These are phyloP conservation scores for Diaporthe sp. DNA, from an alignment of 2,329 filamentous ascomycete species.

Conservation along the genomic window DNA sequence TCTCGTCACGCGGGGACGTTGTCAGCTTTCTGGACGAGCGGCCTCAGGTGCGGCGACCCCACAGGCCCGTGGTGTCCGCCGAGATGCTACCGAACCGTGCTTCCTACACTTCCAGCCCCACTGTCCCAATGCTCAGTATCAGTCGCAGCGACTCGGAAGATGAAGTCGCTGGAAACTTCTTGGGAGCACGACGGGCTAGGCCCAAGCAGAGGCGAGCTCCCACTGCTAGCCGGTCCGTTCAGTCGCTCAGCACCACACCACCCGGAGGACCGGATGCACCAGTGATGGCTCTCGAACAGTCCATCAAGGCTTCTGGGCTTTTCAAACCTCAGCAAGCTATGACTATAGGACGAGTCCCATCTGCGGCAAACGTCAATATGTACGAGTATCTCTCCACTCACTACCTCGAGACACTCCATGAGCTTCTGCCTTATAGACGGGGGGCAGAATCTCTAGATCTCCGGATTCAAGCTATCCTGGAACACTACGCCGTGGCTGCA, in stretches of 20 bases:
- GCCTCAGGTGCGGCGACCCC: slow-evolving; percentile 59
- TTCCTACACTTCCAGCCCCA: slow-evolving; percentile 64
- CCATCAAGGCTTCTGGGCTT: slow-evolving; percentile 68
- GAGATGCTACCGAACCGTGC: slow-evolving; percentile 48
- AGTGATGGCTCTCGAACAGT: slow-evolving; percentile 69
- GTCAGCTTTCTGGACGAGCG: slow-evolving; percentile 75
- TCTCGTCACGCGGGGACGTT: slow-evolving; percentile 71
- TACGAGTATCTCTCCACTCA: slow-evolving; percentile 70
- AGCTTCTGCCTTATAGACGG: slow-evolving; percentile 60
- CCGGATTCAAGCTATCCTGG: slow-evolving; percentile 65
- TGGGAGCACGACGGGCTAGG: slow-evolving; percentile 61
- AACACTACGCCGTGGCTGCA: slow-evolving; percentile 70
- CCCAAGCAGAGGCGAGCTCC: slow-evolving; percentile 60
- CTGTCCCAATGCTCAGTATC: slow-evolving; percentile 65
- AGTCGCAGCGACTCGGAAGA: slow-evolving; percentile 77
- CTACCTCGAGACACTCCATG: slow-evolving; percentile 69
- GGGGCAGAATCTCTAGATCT: slow-evolving; percentile 57
- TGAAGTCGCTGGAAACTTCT: slow-evolving; percentile 72
- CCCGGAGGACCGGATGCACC: slow-evolving; percentile 61
- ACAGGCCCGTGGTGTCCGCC: slow-evolving; percentile 47
- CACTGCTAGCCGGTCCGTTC: slow-evolving; percentile 59
- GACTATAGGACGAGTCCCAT: slow-evolving; percentile 69
- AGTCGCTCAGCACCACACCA: slow-evolving; percentile 68
- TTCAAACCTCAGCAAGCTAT: slow-evolving; percentile 74
- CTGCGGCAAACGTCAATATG: slow-evolving; percentile 62